phyloP scores from a whole-genome alignment of 2,329 filamentous ascomycete genomes.

The Didymella glomerata region DNA sequence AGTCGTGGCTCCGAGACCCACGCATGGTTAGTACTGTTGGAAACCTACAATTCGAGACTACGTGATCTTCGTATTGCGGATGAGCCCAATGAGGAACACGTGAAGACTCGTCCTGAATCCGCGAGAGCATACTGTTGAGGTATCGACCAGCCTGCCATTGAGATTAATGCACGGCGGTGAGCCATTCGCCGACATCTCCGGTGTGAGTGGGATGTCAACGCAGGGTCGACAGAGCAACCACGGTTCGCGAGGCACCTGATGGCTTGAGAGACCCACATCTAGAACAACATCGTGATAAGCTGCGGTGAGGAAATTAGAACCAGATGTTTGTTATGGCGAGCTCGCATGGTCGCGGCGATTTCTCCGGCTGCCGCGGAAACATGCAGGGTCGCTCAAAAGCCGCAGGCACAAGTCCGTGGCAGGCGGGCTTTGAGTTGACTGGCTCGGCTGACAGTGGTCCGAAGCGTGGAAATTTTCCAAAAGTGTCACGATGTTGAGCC shows the following conservation, averaged over 20 bases:
- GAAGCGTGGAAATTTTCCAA: slow-evolving; percentile 24
- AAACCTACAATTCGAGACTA: not conserved
- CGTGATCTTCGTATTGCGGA: not conserved
- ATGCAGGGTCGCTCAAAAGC: slow-evolving; percentile 23
- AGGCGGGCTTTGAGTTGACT: slow-evolving; percentile 24
- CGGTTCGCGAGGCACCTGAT: slow-evolving; percentile 11
- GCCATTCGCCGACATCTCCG: slow-evolving; percentile 16
- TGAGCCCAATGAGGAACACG: not conserved
- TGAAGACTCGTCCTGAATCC: not conserved
- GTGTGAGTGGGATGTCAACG: slow-evolving; percentile 10
- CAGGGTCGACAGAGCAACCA: slow-evolving; percentile 19
- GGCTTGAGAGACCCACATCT: slow-evolving; percentile 8
- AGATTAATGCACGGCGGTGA: slow-evolving; percentile 17
- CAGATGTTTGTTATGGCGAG: slow-evolving; percentile 10
- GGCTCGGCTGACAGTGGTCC: slow-evolving; percentile 34
- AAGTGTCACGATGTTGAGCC: slow-evolving; percentile 23
- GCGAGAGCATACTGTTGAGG: not conserved
- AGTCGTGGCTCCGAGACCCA: not conserved
- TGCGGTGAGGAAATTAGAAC: slow-evolving; percentile 10
- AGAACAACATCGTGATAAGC: slow-evolving; percentile 17
- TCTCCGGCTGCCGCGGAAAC: slow-evolving; percentile 20
- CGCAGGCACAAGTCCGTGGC: slow-evolving; percentile 12
- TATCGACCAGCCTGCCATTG: not conserved
- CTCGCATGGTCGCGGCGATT: slow-evolving; percentile 20
- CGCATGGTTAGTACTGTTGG: not conserved